Percentiles rank a stretch among this genome's conserved stretches.
Conservation (phyloP, 2,329 filamentous ascomycete genomes). For the Cytospora piceae region DNA sequence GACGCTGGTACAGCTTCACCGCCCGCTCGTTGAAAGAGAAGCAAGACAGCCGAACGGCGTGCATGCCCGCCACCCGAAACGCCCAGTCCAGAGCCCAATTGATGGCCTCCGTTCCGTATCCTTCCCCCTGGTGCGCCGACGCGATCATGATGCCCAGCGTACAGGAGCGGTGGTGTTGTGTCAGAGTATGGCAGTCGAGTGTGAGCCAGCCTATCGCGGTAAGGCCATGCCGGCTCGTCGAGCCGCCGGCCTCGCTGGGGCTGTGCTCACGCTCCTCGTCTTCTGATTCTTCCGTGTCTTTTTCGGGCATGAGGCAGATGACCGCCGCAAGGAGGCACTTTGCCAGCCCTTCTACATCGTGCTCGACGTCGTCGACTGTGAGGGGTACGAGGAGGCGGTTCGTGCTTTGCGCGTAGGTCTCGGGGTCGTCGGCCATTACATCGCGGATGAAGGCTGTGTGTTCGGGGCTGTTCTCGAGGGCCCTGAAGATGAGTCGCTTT, state of each 20-base stretch:
- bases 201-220: constrained; percentile 25
- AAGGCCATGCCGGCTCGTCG: not conserved
- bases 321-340: constrained; percentile 19
- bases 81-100: constrained; percentile 52
- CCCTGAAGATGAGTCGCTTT: constrained; percentile 20
- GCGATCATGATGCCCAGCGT: constrained; percentile 25
- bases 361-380: constrained; percentile 15
- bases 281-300: not conserved
- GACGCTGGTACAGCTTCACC: constrained; percentile 45
- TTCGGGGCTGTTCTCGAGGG: constrained; percentile 22
- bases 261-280: not conserved
- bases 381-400: constrained; percentile 20
- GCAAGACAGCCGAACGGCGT: constrained; percentile 46
- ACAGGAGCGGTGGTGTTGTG: constrained; percentile 21
- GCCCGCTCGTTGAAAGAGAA: constrained; percentile 49
- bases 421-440: constrained; percentile 17
- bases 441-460: constrained; percentile 24
- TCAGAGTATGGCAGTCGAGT: constrained; percentile 19
- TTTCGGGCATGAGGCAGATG: constrained; percentile 19
- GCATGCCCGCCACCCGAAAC: constrained; percentile 48
- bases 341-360: constrained; percentile 18
- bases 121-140: constrained; percentile 33
- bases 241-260: not conserved
- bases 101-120: constrained; percentile 53
- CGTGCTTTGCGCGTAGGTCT: constrained; percentile 21